Evolutionary conservation across 2,329 filamentous ascomycete genomes (phyloP).

Genomic region (Claviceps paspali): DNA sequence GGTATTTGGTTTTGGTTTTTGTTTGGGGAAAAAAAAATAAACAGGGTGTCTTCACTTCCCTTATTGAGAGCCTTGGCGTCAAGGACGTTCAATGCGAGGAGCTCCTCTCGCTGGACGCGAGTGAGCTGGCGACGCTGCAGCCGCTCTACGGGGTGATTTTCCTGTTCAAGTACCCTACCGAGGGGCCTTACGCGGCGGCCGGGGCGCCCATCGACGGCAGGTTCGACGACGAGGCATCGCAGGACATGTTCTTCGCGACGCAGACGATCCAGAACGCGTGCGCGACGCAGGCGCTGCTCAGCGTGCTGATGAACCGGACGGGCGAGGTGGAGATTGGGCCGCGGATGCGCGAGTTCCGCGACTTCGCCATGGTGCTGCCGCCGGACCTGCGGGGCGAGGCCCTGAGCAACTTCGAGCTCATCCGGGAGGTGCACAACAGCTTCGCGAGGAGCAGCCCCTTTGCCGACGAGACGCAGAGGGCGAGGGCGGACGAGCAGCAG

Average conservation of each 20-base stretch:
- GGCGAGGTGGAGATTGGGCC: conserved; percentile 55
- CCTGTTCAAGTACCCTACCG: conserved; percentile 89
- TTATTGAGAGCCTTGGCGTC: conserved; percentile 82
- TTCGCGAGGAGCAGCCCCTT: conserved; percentile 85
- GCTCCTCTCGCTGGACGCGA: conserved; percentile 73
- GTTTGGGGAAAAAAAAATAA: not conserved
- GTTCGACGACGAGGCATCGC: conserved; percentile 61
- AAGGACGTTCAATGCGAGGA: conserved; percentile 95
- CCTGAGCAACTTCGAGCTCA: conserved; percentile 48
- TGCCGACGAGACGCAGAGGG: conserved; percentile 73
- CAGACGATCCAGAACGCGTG: conserved; percentile 99
- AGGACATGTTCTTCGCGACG: conserved; percentile 79
- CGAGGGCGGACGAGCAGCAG: conserved; percentile 40
- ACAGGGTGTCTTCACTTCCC: conserved; percentile 88
- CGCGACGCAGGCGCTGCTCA: conserved; percentile 87
- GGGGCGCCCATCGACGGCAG: conserved; percentile 62
- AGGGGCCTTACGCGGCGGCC: conserved; percentile 42
- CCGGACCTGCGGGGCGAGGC: conserved; percentile 51
- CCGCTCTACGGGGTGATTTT: conserved; percentile 94
- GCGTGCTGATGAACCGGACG: conserved; percentile 76
- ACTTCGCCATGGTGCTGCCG: conserved; percentile 75
- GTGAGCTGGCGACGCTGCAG: conserved; percentile 53
- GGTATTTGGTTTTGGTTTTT: not conserved
- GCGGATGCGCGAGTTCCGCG: conserved; percentile 62
- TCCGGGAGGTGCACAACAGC: conserved; percentile 73